Evolutionary conservation across 805 yeast species (phyloP), one percentile per base, ranked within the genome.

Genomic region (Lipomyces mesembrius): DNA sequence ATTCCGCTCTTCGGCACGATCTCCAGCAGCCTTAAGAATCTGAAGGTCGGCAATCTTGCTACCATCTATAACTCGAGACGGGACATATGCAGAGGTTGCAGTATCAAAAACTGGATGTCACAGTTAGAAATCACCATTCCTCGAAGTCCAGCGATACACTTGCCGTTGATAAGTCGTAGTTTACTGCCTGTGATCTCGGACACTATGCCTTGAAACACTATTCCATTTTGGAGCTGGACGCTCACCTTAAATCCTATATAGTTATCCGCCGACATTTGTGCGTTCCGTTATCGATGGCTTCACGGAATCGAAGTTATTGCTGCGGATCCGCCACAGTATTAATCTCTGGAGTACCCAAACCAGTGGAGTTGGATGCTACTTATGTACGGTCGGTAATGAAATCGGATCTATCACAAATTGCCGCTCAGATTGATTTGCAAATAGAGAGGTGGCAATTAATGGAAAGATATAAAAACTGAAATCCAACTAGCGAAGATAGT

Each of bases 111-210:
- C 71, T 17, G 60, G 64, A 9, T 22, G 8, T 20, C 60, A 75
- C 74, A 55, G 7, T 58, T 62, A 35, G 55, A 52, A 11, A 25
- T 9, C 29, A 52, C 29, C n/a, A 8, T 52, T 12, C 29, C 9
- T 25, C n/a, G n/a, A 61, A 20, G 11, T 1, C 49, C 7, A 17
- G 11, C 20, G n/a, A 43, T 43, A 11, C 32, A 73, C 64, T 60
- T 71, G 57, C 83, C 85, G 62, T 82, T 78, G 39, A 77, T 75
- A 49, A 83, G 73, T 4, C 78, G 75, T 27, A 83, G 69, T 14
- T 78, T 77, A 64, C 81, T 80, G 20, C 79, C 76, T n/a, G 76
- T 78, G 39, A 82, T 82, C 63, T 78, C 78, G n/a, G 78, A 77
- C n/a, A 82, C 79, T n/a, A 74, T 73, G 20, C 86, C 84, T 58